Conservation (phyloP, 306 rosid species). For the Pyrus bretschneideri region DNA sequence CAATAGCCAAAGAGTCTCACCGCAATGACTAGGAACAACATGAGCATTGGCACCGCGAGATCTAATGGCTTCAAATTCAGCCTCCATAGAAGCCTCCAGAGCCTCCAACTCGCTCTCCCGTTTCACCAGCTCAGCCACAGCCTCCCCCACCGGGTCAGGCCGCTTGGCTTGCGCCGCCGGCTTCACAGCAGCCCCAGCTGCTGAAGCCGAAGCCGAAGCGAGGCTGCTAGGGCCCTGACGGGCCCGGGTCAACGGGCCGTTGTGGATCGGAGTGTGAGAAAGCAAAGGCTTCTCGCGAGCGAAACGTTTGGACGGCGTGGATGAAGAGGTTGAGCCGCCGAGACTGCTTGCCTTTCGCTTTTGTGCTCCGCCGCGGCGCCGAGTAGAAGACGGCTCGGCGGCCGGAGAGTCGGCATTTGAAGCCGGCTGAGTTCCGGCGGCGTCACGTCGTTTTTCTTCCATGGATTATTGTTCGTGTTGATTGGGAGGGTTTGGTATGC, state of each 20-base stretch:
- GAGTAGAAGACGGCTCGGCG: conserved; percentile 49
- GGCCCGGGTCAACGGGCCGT: conserved; percentile 85
- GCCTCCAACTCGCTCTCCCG: conserved; percentile 54
- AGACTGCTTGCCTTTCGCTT: conserved; percentile 52
- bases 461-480: conserved; percentile 12
- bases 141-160: not conserved
- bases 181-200: conserved; percentile 18
- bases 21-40: conserved; percentile 81
- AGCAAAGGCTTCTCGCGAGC: conserved; percentile 64
- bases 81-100: conserved; percentile 62
- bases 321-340: conserved; percentile 42
- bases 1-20: conserved; percentile 37
- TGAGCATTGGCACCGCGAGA: conserved; percentile 67
- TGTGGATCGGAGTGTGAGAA: conserved; percentile 52
- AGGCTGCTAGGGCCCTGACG: conserved; percentile 62
- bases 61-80: conserved; percentile 68
- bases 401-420: conserved; percentile 44
- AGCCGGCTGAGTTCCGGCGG: conserved; percentile 36
- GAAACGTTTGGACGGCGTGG: conserved; percentile 67
- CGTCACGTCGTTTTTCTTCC: conserved; percentile 80
- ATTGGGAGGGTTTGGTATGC: not conserved
- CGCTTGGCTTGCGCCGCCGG: conserved; percentile 12
- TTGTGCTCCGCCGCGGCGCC: conserved; percentile 73
- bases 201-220: conserved; percentile 10
- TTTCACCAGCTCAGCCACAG: conserved; percentile 39